Conservation (phyloP, 306 rosid genomes). For the Vigna nakashimae region DNA sequence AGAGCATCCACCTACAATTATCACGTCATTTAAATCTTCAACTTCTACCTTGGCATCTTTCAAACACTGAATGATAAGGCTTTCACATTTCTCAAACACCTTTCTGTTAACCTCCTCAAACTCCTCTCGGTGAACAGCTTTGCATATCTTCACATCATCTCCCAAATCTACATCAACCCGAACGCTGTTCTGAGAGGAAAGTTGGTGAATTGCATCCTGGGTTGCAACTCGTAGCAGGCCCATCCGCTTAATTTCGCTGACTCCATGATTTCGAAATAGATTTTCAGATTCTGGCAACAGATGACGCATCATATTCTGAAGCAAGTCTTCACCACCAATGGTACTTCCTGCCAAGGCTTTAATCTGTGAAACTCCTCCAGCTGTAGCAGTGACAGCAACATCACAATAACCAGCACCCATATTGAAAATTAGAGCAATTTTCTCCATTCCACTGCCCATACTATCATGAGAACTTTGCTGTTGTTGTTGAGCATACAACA, state of each 20-base stretch:
- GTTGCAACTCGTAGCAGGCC: constrained; percentile 79
- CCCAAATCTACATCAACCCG: constrained; percentile 74
- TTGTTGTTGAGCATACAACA: constrained; percentile 76
- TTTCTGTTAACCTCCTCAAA: constrained; percentile 76
- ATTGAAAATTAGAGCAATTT: constrained; percentile 79
- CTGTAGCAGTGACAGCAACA: constrained; percentile 78
- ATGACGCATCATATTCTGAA: constrained; percentile 79
- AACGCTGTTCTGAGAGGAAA: constrained; percentile 57
- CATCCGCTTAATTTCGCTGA: constrained; percentile 60
- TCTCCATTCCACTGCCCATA: constrained; percentile 71
- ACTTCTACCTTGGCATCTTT: constrained; percentile 70
- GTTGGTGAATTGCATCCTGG: constrained; percentile 80
- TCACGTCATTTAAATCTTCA: constrained; percentile 69
- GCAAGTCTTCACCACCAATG: constrained; percentile 94
- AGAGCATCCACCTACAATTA: constrained; percentile 86
- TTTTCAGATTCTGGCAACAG: constrained; percentile 67
- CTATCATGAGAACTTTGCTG: constrained; percentile 63
- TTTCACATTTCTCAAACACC: constrained; percentile 73
- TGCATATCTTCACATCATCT: constrained; percentile 61
- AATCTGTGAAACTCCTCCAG: constrained; percentile 85
- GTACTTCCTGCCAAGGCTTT: constrained; percentile 84
- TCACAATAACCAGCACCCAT: constrained; percentile 96
- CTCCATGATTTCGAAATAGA: constrained; percentile 56
- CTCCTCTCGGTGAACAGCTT: constrained; percentile 61
- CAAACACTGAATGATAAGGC: constrained; percentile 69